Evolutionary conservation across 1,284 basidiomycete genomes (phyloP), one percentile per base, ranked within the genome.

Genomic region (Rhodotorula sp.): DNA sequence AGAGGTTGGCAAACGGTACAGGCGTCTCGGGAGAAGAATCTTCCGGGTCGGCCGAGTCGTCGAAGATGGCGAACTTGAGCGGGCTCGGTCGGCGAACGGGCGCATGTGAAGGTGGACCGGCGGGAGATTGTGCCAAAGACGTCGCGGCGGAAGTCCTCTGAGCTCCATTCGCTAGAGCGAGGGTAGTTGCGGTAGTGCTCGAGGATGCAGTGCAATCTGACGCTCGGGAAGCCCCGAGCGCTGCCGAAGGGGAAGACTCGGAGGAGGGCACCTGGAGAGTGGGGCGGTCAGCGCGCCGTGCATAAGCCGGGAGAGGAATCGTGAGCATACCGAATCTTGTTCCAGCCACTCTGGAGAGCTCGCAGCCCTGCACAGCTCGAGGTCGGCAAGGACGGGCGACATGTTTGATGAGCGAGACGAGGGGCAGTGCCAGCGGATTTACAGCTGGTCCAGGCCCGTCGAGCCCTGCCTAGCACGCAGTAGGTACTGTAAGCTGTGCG

Each of bases 11-110:
- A 23, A 53, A 53, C 13, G 53, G 52, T 19, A 53, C 25, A 1
- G 52, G 44, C 14, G 16, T 34, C 53, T 54, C 53, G 53, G 27
- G 27, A 25, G 53, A 34, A 12, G 48, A 48, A 12, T 49, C 46
- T 19, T 46, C 46, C 27, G 46, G 17, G 62, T 64, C 67, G 50
- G 68, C 66, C 19, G 66, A 68, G 63, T 71, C 70, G 19, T 71
- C 70, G 42, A 71, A 52, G 42, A 65, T 19, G n/a, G 70, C 62
- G 62, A 58, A 58, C 55, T 66, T 44, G 62, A 61, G 58, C 9
- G 58, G 49, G 25, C 27, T 25, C 19, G 54, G 25, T 9, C 13
- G 27, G 34, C 55, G 68, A 16, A 12, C 53, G 25, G 58, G 16
- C 19, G 56, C 27, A 25, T 34, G 25, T n/a, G 16, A 25, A 21